Evolutionary conservation across 257 asterid species (phyloP), one percentile per base, ranked within the genome.

Genomic region (Henckelia pumila): DNA sequence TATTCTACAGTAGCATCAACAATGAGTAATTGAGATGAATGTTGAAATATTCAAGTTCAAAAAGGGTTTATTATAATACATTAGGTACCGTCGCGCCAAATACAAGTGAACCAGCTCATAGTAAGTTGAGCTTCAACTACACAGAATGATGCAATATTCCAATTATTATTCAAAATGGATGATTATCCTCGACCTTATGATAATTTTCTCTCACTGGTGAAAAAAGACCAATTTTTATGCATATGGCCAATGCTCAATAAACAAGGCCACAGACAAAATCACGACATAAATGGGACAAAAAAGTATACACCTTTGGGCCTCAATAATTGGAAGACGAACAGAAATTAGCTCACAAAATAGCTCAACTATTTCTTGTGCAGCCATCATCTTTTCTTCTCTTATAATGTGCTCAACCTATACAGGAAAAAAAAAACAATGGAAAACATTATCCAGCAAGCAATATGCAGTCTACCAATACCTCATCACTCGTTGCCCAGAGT

Each of bases 381-480:
- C 96, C 91, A 85, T 81, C 97, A 86, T 92, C 80, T 86, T 92
- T 91, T 92, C 98, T 69, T 92, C 97, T 80, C 97, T 78, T 61
- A 92, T 80, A 23, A 92, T 89, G 77, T 92, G 97, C 82, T 92
- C 98, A 3, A 92, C 98, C 98, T 92, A 68, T 56, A 61, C 56
- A 66, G 67, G 40, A 11, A 8, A 56, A 23, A 7, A 55, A 23
- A 63, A 4, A 21, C 8, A n/a, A 67, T 10, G 40, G 32, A 7
- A 70, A 26, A 19, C 26, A 57, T 56, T 2, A 50, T 3, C 66
- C 5, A 6, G 19, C 29, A 8, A 32, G 37, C 2, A 35, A 11
- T 28, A 49, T 2, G 7, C 44, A 23, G 50, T 33, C 66, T 73
- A 58, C 6, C 1, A 44, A 19, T 66, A 7, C 58, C 28, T 20